Evolutionary conservation across 805 yeast genomes (phyloP).

Genomic region (Starmerella sirachaensis): DNA sequence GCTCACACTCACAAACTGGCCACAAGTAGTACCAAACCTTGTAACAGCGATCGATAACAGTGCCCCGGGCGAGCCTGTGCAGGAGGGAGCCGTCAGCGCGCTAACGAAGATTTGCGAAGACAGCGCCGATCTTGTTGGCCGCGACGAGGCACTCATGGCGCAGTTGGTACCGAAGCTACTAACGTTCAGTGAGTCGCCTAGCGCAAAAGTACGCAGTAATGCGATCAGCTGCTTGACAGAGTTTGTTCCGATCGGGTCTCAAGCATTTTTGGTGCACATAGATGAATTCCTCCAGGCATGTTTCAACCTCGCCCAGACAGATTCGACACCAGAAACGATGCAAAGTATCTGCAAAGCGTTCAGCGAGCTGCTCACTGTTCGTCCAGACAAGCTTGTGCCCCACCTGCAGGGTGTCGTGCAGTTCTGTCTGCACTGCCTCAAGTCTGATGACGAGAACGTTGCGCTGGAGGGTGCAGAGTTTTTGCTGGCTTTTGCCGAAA

Average conservation of each 20-base stretch:
- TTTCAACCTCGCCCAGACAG: constrained; percentile 53
- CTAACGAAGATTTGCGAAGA: constrained; percentile 86
- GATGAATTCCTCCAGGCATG: constrained; percentile 55
- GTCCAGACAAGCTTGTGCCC: constrained; percentile 69
- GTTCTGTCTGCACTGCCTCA: constrained; percentile 71
- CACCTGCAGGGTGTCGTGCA: constrained; percentile 78
- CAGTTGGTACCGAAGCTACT: constrained; percentile 53
- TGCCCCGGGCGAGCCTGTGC: constrained; percentile 28
- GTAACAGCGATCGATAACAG: constrained; percentile 46
- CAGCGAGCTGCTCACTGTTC: constrained; percentile 52
- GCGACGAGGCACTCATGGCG: constrained; percentile 45
- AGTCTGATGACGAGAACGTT: constrained; percentile 54
- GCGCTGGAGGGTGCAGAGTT: constrained; percentile 92
- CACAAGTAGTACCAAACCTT: constrained; percentile 55
- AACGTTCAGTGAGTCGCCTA: constrained; percentile 33
- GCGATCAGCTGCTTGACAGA: constrained; percentile 64
- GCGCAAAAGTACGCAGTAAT: constrained; percentile 41
- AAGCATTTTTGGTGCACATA: constrained; percentile 47
- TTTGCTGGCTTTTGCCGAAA: constrained; percentile 59
- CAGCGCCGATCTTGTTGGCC: constrained; percentile 51
- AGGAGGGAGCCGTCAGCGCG: constrained; percentile 72
- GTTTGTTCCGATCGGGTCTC: constrained; percentile 58
- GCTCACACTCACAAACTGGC: constrained; percentile 63
- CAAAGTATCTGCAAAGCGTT: constrained; percentile 70
- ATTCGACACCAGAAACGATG: constrained; percentile 47